Evolutionary conservation across 2,329 filamentous ascomycete species (phyloP).

Genomic region (Cladosporium sphaerospermum): DNA sequence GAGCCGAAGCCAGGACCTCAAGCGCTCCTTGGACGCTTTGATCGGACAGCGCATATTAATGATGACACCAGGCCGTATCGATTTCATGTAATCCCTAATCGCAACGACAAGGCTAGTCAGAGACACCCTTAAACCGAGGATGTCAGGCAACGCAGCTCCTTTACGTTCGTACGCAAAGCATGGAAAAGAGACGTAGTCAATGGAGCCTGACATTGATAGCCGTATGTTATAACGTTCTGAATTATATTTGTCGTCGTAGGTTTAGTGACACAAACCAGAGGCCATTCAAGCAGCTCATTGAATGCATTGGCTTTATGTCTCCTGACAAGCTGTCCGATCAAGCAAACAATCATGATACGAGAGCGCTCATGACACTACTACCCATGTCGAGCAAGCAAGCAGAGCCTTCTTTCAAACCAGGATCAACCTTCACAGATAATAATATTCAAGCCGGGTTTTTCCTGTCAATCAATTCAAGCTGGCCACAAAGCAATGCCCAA

Average conservation of each 20-base stretch:
- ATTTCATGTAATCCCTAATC: background rate
- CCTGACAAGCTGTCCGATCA: background rate
- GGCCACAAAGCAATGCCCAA: too few relatives aligned
- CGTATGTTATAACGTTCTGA: background rate
- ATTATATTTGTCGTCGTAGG: background rate
- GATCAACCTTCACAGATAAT: background rate
- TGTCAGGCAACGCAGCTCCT: background rate
- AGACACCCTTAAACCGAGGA: background rate
- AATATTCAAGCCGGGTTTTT: background rate
- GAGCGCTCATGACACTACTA: background rate
- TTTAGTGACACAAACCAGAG: background rate
- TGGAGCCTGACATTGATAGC: background rate
- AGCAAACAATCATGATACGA: background rate
- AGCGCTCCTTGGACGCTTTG: background rate
- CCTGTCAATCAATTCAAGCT: too few relatives aligned
- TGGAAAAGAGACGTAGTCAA: constrained; percentile 8
- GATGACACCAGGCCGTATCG: background rate
- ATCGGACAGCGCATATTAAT: background rate
- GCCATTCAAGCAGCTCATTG: too few relatives aligned
- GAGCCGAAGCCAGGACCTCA: background rate
- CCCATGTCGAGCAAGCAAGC: background rate
- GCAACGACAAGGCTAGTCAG: background rate
- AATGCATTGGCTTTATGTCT: too few relatives aligned
- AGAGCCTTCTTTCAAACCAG: background rate
- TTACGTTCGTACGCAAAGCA: background rate